Evolutionary conservation across 2,329 filamentous ascomycete genomes (phyloP), one percentile per base, ranked within the genome.

Genomic region (Coniochaeta sp.): DNA sequence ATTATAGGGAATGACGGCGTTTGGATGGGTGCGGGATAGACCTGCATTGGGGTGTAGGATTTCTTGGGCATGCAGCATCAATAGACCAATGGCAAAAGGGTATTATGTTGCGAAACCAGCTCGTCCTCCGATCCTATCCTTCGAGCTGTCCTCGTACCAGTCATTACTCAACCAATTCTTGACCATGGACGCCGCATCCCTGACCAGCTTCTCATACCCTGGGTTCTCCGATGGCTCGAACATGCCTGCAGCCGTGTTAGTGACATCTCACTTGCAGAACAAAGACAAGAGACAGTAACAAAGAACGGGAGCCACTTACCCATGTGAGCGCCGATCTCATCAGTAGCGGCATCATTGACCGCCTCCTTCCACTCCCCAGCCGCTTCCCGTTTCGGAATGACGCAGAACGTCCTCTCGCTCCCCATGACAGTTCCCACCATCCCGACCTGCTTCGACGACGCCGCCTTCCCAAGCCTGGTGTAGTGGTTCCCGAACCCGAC

Each of bases 401-500:
- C 89, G 71, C 91, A 96, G 65, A 97, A 99, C 0, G 92, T 97
- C 59, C 94, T 78, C 56, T 91, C 77, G 49, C 78, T 81, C 1
- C 85, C 85, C 16, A 87, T 67, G 31, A 89, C 77, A 26, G 76
- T 77, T 24, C 77, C 73, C 51, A 79, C 71, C 67, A 85, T 64
- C 61, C 72, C 71, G 54, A 73, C 65, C 70, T 57, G 53, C 69
- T 79, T 74, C 62, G 76, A 61, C 49, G 74, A 67, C 13, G 87
- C 85, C 13, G 81, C 83, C 61, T 79, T 77, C 1, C 91, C 91
- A 24, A 99, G 80, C 26, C 85, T 79, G 4, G 90, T 96, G 68
- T 96, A 96, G 53, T 96, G 76, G 64, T 96, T 94, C 13, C 83
- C 84, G 64, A 91, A 95, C 2, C 88, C 87, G 13, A 96, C 77